Base-by-base conservation (phyloP, 2,329 filamentous ascomycete species). In the Aspergillus fumigatus region DNA sequence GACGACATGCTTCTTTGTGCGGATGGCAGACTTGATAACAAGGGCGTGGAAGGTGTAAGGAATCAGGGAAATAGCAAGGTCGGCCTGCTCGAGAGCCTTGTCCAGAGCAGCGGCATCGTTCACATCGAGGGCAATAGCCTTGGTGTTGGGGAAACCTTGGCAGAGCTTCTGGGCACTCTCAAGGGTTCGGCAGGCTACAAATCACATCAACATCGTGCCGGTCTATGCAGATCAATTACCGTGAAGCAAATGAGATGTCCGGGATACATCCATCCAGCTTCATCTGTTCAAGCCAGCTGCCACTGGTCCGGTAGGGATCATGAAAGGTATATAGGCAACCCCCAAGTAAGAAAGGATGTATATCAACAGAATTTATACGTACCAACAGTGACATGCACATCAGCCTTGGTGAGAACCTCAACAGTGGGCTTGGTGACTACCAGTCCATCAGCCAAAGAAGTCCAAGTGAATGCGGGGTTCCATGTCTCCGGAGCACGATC, bases 1-100 rank as follows among this genome's bases (percentile, higher is more conserved):
- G 70, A 97, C 92, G 59, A 97, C 92, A 80, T 97, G 80, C 84
- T 93, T 96, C 89, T 96, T 97, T 69, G 88, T 84, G 69, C 88
- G 85, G 78, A 97, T 97, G 62, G 92, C 93, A 38, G 88, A 87
- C 83, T 96, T 93, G 84, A 97, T 95, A 68, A 97, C 92, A 55
- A 83, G 81, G 48, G 88, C 89, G 76, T 96, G 92, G 83, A 86
- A 90, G 59, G 86, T 95, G 80, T 97, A 97, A 51, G 93, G 93
- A 67, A 97, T 96, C 76, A 97, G 75, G 70, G 80, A 85, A 73
- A 92, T 88, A 72, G 88, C 86, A 10, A 96, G 78, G 72, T 94
- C 89, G 73, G 89, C 82, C 81, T 95, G 86, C 70, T 82, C 86
- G 58, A 96, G 84, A 70, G 86, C 90, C 53, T 86, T 84, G 69